A percentile compares a stretch with the other conserved stretches of the same genome.
Conservation (phyloP, 1,284 basidiomycete genomes). For the Trametes pubescens region DNA sequence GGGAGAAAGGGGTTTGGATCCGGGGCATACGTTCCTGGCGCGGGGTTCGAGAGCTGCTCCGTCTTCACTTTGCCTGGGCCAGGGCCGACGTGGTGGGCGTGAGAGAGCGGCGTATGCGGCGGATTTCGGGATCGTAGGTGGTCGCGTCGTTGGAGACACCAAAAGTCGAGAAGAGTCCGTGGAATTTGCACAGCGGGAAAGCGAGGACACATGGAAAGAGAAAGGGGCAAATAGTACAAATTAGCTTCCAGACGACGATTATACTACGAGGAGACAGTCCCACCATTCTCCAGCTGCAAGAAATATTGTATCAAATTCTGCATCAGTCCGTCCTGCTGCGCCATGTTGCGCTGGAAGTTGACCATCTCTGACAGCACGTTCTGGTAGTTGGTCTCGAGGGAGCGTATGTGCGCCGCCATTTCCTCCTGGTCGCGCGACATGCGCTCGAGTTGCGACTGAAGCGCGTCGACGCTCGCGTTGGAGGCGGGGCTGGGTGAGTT, state of each 20-base stretch:
- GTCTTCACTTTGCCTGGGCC: slow-evolving; percentile 41
- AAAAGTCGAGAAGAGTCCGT: slow-evolving; percentile 29
- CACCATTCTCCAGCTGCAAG: slow-evolving; percentile 73
- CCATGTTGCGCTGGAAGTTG: slow-evolving; percentile 84
- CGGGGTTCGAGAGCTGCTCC: slow-evolving; percentile 37
- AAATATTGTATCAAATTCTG: slow-evolving; percentile 86
- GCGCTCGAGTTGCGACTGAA: slow-evolving; percentile 61
- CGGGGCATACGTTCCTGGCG: slow-evolving; percentile 34
- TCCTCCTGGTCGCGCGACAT: slow-evolving; percentile 64
- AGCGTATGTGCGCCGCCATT: slow-evolving; percentile 65
- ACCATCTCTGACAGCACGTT: slow-evolving; percentile 85
- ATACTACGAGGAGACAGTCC: slow-evolving; percentile 44
- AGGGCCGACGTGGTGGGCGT: slow-evolving; percentile 13
- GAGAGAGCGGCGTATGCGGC: slow-evolving; percentile 19
- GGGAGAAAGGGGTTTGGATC: slow-evolving; percentile 63
- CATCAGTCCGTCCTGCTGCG: slow-evolving; percentile 87
- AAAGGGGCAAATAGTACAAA: slow-evolving; percentile 34
- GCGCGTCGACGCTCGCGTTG: slow-evolving; percentile 45
- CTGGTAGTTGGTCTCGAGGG: slow-evolving; percentile 80
- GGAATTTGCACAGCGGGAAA: slow-evolving; percentile 28
- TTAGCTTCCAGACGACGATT: slow-evolving; percentile 34
- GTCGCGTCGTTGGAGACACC: slow-evolving; percentile 13
- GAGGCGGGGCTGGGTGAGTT: slow-evolving; percentile 41
- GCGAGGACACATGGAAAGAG: slow-evolving; percentile 30
- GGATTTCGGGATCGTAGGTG: slow-evolving; percentile 19